Base-by-base conservation (phyloP, 1,284 basidiomycete species). In the Heliocybe sulcata region DNA sequence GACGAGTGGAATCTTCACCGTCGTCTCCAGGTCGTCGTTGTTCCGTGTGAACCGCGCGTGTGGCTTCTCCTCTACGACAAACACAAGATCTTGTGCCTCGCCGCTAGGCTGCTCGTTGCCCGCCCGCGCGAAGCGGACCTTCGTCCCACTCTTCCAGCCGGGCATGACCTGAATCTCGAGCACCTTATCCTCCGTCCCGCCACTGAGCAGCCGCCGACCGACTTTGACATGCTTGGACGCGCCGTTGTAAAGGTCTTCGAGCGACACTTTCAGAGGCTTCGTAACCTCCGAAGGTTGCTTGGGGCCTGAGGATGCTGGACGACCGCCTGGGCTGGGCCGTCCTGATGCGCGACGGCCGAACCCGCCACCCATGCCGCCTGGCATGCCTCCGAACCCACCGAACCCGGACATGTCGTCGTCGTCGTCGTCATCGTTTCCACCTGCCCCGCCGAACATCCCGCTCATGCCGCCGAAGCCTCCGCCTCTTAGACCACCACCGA, bases 161-260 rank as follows among this genome's bases (percentile, higher is more conserved):
- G 94, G 90, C 61, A 87, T 84, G 54, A 96, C 82, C n/a, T 83
- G 79, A 60, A 96, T 89, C 65, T 94, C 92, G 57, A 97, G 81
- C 8, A 95, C 85, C 71, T 95, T 97, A 60, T 96, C 92, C 69
- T 97, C 94, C 12, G 83, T 86, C 12, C 75, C 71, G 1, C 95
- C 94, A 55, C 80, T 77, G 25, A 85, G 70, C 54, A 89, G 71
- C 61, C 82, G 82, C 54, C 94, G 83, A 2, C 87, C 86, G 56
- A 99, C 83, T 70, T 94, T 96, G 57, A 99, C 81, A 61, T 86
- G 90, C 71, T 98, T 99, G 26, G 86, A 88, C 1, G 87, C 77
- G 29, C 97, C 97, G 49, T 76, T 79, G 73, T 92, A 96, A n/a
- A 99, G 81, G 52, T 99, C 96, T 64, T 94, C 85, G 4, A 99